Evolutionary conservation across 2,329 filamentous ascomycete species (phyloP).

Genomic region (Diaporthe citri): DNA sequence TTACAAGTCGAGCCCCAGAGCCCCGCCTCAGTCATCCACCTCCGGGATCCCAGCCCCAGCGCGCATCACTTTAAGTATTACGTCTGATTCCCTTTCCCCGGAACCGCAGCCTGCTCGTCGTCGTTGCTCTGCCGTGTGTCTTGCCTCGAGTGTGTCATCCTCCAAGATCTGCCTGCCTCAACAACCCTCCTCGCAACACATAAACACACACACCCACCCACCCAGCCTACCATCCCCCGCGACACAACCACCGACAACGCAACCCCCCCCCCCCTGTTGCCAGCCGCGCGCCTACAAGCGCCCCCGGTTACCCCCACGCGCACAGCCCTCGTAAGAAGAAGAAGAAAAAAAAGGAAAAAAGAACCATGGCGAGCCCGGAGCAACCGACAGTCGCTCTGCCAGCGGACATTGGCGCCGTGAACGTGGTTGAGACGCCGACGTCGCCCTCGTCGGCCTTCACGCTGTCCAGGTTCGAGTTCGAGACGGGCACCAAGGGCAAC

Average conservation of each 20-base stretch:
- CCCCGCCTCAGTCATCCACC: slow-evolving; percentile 30
- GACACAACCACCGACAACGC: neutral
- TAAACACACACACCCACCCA: neutral
- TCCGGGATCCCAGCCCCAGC: slow-evolving; percentile 24
- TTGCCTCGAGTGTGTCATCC: slow-evolving; percentile 2
- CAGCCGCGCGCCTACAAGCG: slow-evolving; percentile 39
- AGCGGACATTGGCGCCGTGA: slow-evolving; percentile 35
- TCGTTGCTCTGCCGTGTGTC: slow-evolving; percentile 1
- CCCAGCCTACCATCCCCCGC: neutral
- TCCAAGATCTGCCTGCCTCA: neutral
- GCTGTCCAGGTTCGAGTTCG: slow-evolving; percentile 90
- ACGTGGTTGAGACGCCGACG: slow-evolving; percentile 55
- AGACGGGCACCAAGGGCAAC: slow-evolving; percentile 75
- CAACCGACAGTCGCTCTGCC: slow-evolving; percentile 37
- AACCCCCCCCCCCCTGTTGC: slow-evolving; percentile 5
- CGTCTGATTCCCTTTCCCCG: neutral
- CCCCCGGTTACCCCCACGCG: slow-evolving; percentile 30
- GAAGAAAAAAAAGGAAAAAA: neutral
- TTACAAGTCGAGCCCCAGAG: slow-evolving; percentile 17
- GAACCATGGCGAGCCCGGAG: slow-evolving; percentile 35
- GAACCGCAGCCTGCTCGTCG: slow-evolving; percentile 12
- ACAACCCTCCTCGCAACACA: neutral
- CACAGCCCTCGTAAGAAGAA: neutral
- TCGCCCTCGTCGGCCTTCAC: slow-evolving; percentile 63
- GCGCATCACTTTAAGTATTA: slow-evolving; percentile 21